These are phyloP conservation scores for Fusarium sp. DNA, from an alignment of 2,329 filamentous ascomycete species.

Conservation along the genomic window DNA sequence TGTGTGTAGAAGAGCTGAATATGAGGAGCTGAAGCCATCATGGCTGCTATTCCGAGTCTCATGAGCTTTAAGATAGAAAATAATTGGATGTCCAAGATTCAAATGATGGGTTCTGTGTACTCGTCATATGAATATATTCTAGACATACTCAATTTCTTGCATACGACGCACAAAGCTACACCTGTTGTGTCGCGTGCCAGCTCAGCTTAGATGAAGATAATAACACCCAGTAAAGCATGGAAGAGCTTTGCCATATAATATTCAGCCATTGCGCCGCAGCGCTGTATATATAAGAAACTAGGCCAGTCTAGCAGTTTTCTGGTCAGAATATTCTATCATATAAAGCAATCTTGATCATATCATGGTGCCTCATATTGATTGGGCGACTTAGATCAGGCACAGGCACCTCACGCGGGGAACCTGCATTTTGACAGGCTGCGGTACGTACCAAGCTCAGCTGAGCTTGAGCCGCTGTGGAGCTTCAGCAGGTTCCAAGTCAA, in stretches of 20 bases:
- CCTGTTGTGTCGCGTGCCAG: background rate
- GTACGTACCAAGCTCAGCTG: slow-evolving; percentile 34
- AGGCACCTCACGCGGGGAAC: slow-evolving; percentile 15
- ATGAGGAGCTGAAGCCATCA: background rate
- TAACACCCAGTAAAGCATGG: background rate
- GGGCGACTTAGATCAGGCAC: background rate
- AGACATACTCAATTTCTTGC: background rate
- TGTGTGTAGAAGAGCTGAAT: background rate
- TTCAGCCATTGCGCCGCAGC: background rate
- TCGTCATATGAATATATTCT: background rate
- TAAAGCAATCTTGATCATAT: background rate
- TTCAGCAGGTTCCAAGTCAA: slow-evolving; percentile 7
- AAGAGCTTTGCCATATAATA: background rate
- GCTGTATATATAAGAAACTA: accelerated
- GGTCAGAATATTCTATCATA: background rate
- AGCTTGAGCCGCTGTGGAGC: slow-evolving; percentile 41
- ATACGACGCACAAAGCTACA: background rate
- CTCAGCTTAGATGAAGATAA: background rate
- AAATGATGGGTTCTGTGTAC: accelerated
- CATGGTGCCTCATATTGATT: slow-evolving; percentile 2
- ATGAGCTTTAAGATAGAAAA: background rate
- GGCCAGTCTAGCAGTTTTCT: background rate
- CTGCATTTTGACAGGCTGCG: slow-evolving; percentile 28
- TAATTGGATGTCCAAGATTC: accelerated
- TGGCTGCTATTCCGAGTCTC: background rate